Percentiles rank a stretch among this genome's conserved stretches.
Evolutionary conservation across 192 early-diverging fungal species (phyloP).

Genomic region (Lunasporangiospora selenospora): DNA sequence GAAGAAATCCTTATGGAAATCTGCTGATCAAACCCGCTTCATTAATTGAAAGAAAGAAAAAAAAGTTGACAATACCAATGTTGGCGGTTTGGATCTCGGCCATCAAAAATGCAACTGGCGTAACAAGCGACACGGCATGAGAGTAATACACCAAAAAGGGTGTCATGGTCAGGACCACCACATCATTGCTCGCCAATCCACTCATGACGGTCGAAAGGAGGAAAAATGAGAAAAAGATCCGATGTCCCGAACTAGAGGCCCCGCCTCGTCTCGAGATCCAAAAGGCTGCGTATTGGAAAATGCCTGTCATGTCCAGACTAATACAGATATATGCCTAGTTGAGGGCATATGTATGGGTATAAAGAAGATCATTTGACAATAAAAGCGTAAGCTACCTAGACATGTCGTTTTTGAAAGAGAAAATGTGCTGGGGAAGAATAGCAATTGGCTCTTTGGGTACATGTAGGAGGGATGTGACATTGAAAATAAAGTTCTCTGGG

Average conservation of each 20-base stretch:
- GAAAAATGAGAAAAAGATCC: slow-evolving; percentile 74
- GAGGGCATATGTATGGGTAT: not conserved
- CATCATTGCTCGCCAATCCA: slow-evolving; percentile 81
- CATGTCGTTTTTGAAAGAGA: too few relatives aligned
- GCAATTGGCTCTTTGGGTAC: too few relatives aligned
- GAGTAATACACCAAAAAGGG: slow-evolving; percentile 82
- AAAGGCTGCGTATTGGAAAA: slow-evolving; percentile 80
- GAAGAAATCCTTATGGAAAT: not conserved
- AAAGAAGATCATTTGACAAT: not conserved
- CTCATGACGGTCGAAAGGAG: slow-evolving; percentile 76
- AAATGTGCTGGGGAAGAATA: too few relatives aligned
- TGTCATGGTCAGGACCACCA: slow-evolving; percentile 83
- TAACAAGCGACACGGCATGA: slow-evolving; percentile 61
- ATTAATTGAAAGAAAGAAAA: not conserved
- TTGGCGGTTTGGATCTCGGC: slow-evolving; percentile 82
- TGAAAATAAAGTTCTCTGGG: too few relatives aligned
- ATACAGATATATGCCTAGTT: slow-evolving; percentile 82
- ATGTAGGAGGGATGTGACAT: too few relatives aligned
- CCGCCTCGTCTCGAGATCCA: slow-evolving; percentile 72
- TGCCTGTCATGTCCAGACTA: slow-evolving; percentile 81
- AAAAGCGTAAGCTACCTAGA: not conserved
- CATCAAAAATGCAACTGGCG: slow-evolving; percentile 72
- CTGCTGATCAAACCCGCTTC: too few relatives aligned
- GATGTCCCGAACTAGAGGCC: slow-evolving; percentile 55
- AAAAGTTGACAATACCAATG: slow-evolving; percentile 54